Base-by-base conservation (phyloP, 805 yeast genomes). In the Ogataea parapolymorpha region DNA sequence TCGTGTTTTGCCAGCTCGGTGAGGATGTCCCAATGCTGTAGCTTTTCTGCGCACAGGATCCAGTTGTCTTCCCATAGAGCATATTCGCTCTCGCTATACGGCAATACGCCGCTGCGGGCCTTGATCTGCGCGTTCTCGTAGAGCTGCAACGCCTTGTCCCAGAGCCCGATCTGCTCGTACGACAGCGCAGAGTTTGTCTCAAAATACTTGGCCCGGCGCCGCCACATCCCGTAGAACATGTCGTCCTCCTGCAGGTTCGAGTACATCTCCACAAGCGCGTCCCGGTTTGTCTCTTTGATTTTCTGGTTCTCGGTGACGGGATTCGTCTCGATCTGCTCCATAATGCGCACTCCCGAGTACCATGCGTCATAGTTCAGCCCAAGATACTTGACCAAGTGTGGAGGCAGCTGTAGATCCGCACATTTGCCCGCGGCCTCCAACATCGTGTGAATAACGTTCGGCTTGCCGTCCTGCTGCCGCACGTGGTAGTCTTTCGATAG, bases 21-120 rank as follows among this genome's bases (percentile, higher is more conserved):
- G 44, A 93, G 70, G 35, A 93, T 83, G 58, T 93, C 99, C 99
- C 99, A 93, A 50, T 93, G 97, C 59, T 93, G 99, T 29, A 93
- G 69, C 61, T 91, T 91, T 59, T 93, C 97, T 3, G 99, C 96
- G 69, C 99, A 90, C 27, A 86, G 67, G 42, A 93, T 89, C 99
- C 99, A 93, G 56, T 90, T 95, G 58, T 93, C 99, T 65, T 95
- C 99, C 99, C 99, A 93, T 25, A 93, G 70, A 0, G 93, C 81
- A 55, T 93, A 93, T 59, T 93, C 99, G 1, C 95, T 79, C 57
- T 93, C 97, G 20, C 96, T 88, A 58, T 87, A 93, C 0, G 99
- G 99, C 28, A 93, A 67, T 3, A 85, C 95, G 2, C 98, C 97
- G 57, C 95, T 84, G 42, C 99, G 71, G 0, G 99, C 97, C 54